These are phyloP conservation scores for Mycena kentingensis DNA, from an alignment of 768 basidiomycete genomes.

Conservation along the genomic window DNA sequence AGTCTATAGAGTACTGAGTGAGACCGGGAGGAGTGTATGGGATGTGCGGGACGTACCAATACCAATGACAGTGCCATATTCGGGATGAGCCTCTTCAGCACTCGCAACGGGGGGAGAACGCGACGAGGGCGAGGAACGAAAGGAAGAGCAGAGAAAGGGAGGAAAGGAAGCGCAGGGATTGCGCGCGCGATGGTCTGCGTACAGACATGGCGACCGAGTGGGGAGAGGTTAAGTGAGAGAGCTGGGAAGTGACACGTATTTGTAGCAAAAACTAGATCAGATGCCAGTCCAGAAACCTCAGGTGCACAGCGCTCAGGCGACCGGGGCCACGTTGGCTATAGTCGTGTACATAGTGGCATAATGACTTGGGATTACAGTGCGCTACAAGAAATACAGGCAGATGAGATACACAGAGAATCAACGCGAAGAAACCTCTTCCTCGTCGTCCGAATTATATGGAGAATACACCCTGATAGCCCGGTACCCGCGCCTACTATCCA, in stretches of 20 bases:
- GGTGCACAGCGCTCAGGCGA: neutral
- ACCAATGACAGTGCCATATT: constrained; percentile 93
- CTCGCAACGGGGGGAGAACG: constrained; percentile 64
- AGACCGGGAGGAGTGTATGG: neutral
- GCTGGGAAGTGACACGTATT: neutral
- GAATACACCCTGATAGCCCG: constrained; percentile 44
- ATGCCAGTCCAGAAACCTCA: neutral
- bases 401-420: constrained; percentile 26
- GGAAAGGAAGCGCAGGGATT: constrained; percentile 56
- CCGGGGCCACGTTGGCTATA: no score
- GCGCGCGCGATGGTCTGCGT: constrained; percentile 58
- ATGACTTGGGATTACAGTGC: neutral
- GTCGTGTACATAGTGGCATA: no score
- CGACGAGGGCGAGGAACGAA: constrained; percentile 70
- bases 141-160: constrained; percentile 63
- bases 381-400: neutral
- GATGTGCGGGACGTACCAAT: constrained; percentile 58
- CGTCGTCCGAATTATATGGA: constrained; percentile 48
- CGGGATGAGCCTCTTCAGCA: constrained; percentile 68
- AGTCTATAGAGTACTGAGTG: constrained; percentile 49
- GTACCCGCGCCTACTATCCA: constrained; percentile 31
- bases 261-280: neutral
- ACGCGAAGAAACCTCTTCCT: constrained; percentile 40
- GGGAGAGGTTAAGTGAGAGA: neutral
- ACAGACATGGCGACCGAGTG: constrained; percentile 38